Conservation (phyloP, 2,329 filamentous ascomycete species). For the Ascochyta lentis region DNA sequence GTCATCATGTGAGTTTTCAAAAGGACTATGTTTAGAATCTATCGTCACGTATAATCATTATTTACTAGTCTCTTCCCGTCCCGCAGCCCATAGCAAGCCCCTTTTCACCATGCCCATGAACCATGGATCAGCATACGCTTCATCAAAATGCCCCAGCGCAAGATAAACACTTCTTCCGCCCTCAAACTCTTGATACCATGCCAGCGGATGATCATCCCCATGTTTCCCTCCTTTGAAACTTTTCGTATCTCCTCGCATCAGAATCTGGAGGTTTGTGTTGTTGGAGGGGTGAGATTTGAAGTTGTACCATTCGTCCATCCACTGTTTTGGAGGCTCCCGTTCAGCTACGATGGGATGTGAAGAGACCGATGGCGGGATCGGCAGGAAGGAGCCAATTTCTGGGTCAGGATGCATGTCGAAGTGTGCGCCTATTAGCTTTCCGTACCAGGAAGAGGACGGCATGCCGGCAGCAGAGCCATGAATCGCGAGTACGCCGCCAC, state of each 20-base stretch:
- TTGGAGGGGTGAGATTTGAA: slow-evolving; percentile 32
- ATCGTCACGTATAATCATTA: too few species aligned
- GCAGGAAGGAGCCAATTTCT: slow-evolving; percentile 24
- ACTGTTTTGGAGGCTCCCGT: neutral
- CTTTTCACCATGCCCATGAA: slow-evolving; percentile 27
- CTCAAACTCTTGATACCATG: slow-evolving; percentile 41
- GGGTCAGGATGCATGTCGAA: slow-evolving; percentile 38
- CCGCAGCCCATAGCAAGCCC: slow-evolving; percentile 29
- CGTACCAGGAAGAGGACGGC: slow-evolving; percentile 31
- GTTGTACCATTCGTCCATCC: slow-evolving; percentile 43
- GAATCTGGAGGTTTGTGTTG: slow-evolving; percentile 27
- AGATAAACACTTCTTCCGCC: slow-evolving; percentile 33
- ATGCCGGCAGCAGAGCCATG: slow-evolving; percentile 38
- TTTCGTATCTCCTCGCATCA: slow-evolving; percentile 29
- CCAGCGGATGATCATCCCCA: slow-evolving; percentile 37
- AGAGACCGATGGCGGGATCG: neutral
- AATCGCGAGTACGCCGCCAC: slow-evolving; percentile 35
- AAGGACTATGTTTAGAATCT: too few species aligned
- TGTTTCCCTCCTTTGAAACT: slow-evolving; percentile 32
- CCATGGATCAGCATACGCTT: slow-evolving; percentile 35
- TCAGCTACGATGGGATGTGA: slow-evolving; percentile 1
- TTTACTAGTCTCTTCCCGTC: neutral
- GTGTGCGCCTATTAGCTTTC: slow-evolving; percentile 29
- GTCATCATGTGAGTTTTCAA: too few species aligned
- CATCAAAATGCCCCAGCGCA: slow-evolving; percentile 38